Conservation (phyloP, 73 alveolate species). For the Paramecium biaurelia region DNA sequence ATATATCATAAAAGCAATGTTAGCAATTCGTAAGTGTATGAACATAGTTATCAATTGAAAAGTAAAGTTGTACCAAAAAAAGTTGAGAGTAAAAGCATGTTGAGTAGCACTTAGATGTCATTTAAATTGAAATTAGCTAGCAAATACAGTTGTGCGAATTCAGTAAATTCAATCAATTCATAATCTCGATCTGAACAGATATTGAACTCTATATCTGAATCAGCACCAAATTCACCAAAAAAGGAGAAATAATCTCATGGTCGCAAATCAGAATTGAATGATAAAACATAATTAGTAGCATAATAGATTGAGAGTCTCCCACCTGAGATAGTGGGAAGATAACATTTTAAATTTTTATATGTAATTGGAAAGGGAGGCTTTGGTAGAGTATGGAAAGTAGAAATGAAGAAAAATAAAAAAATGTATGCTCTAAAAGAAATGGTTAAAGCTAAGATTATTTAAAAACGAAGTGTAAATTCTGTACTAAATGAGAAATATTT, state of each 20-base stretch:
- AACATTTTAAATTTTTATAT: conserved; percentile 58
- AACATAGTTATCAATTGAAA: not conserved
- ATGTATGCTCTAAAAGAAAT: conserved; percentile 57
- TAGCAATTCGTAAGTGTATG: conserved; percentile 20
- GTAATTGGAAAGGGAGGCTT: conserved; percentile 68
- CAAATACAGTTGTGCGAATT: not conserved
- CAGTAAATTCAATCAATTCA: not conserved
- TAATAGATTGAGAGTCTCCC: not conserved
- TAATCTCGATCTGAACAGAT: not conserved
- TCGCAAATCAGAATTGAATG: not conserved
- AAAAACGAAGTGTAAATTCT: conserved; percentile 85
- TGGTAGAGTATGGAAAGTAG: conserved; percentile 86
- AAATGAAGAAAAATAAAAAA: conserved; percentile 67
- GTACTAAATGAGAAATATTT: conserved; percentile 91
- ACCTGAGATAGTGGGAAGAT: not conserved
- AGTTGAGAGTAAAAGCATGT: conserved; percentile 30
- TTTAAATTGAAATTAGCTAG: not conserved
- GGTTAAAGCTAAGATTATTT: conserved; percentile 69
- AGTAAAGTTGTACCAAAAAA: conserved; percentile 21
- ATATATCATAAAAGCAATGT: conserved; percentile 1
- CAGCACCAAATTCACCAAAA: conserved; percentile 20
- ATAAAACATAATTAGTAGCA: not conserved
- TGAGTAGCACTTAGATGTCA: conserved; percentile 24
- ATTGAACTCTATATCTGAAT: not conserved
- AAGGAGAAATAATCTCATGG: not conserved